Percentiles rank a stretch among this genome's conserved stretches.
Conservation (phyloP, 2,329 filamentous ascomycete genomes). For the Fusarium annulatum region DNA sequence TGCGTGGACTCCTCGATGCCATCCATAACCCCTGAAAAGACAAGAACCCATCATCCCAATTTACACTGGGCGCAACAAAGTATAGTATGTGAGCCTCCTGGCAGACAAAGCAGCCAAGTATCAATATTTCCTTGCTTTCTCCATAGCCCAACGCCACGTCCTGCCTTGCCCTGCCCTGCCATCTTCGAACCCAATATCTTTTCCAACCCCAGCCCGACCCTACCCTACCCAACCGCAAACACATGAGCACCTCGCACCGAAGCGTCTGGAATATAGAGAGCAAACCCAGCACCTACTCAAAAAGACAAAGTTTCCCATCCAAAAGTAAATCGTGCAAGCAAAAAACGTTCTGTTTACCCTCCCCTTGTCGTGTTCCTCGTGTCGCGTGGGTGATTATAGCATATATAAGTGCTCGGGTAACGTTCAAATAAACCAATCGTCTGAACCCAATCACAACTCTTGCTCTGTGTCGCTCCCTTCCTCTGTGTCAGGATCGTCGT, state of each 20-base stretch:
- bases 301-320: conserved; percentile 25
- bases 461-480: conserved; percentile 47
- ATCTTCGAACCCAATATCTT: conserved; percentile 28
- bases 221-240: conserved; percentile 9
- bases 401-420: conserved; percentile 31
- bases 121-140: conserved; percentile 26
- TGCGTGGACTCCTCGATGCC: conserved; percentile 27
- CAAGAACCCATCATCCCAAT: conserved; percentile 17
- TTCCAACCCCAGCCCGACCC: conserved; percentile 30
- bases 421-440: neutral
- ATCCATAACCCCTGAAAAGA: conserved; percentile 14
- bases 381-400: conserved; percentile 35
- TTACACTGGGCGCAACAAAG: conserved; percentile 17
- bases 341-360: conserved; percentile 29
- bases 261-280: conserved; percentile 19
- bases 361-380: conserved; percentile 22
- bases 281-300: conserved; percentile 15
- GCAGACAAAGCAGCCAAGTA: conserved; percentile 10
- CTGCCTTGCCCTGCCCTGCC: neutral
- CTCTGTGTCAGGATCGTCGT: conserved; percentile 34
- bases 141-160: conserved; percentile 42
- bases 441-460: conserved; percentile 31
- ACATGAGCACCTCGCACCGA: conserved; percentile 11
- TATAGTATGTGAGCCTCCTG: conserved; percentile 9
- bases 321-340: conserved; percentile 11